Evolutionary conservation across 139 green algal genomes (phyloP), one percentile per base, ranked within the genome.

Genomic region (Chlamydomonas sp.): DNA sequence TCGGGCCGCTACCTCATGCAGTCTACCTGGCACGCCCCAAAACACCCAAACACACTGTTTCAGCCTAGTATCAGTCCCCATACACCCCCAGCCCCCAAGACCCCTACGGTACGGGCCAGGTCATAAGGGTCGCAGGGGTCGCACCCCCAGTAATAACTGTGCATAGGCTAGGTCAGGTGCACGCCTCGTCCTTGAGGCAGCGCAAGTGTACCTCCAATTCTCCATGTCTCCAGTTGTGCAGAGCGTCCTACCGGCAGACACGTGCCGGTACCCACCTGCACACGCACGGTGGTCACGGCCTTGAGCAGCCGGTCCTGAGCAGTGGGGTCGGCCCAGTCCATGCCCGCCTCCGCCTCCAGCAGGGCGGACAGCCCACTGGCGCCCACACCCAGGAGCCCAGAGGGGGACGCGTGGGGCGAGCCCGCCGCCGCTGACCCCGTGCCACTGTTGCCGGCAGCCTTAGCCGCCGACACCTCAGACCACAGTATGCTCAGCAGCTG

Each of bases 221-320:
- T 49, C 31, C 31, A 49, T 49, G 31, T 49, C 31, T 49, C 31
- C 31, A 49, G 31, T 49, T n/a, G 20, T 14, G 71, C 5, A 59
- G 64, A 12, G 64, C 64, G 20, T n/a, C 14, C 67, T 73, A 18
- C 18, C 7, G 17, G 69, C 69, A 75, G 17, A 76, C 31, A 49
- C 31, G 31, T 49, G 31, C 31, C 7, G 5, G 4, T 5, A 58
- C 76, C 3, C 61, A 87, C 83, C 83, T 87, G 83, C 62, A 80
- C 73, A 0, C 83, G 61, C 62, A 88, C 75, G 57, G 63, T 83
- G 4, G 75, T 71, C 15, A 88, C 60, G 17, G n/a, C 58, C 84
- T 83, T 68, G 63, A 88, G 67, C 62, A 88, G 18, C 57, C 64
- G 31, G 75, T 88, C 84, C 63, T 88, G 84, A 61, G 60, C 79